Percentiles rank a stretch among this genome's conserved stretches.
Conservation (phyloP, 2,329 filamentous ascomycete species). For the Phoma herbarum region DNA sequence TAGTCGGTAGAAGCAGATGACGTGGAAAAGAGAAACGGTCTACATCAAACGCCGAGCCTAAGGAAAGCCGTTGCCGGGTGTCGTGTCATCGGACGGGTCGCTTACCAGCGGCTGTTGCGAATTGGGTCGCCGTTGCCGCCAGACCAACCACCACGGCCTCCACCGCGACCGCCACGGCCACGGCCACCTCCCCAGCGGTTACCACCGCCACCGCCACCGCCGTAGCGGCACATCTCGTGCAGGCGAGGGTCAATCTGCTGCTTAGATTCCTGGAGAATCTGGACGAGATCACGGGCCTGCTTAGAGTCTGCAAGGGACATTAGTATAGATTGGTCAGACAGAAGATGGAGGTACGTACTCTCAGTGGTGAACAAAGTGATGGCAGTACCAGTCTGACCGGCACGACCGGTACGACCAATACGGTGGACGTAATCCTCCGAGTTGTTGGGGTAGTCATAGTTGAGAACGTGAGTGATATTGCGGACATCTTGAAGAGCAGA, state of each 20-base stretch:
- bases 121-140: conserved; percentile 52
- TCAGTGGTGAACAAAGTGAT: conserved; percentile 99
- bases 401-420: conserved; percentile 74
- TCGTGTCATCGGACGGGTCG: conserved; percentile 11
- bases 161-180: conserved; percentile 67
- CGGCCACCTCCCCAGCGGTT: conserved; percentile 72
- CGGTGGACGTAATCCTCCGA: conserved; percentile 75
- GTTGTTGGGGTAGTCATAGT: conserved; percentile 99
- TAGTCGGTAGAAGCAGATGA: conserved; percentile 27
- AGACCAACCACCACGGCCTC: conserved; percentile 53
- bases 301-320: conserved; percentile 57
- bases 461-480: conserved; percentile 99
- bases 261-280: conserved; percentile 93
- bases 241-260: conserved; percentile 97
- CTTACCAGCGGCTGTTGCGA: conserved; percentile 54
- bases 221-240: conserved; percentile 93
- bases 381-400: conserved; percentile 90
- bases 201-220: conserved; percentile 81
- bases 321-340: conserved; percentile 31
- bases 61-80: conserved; percentile 17
- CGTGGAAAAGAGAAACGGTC: conserved; percentile 33
- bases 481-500: conserved; percentile 90
- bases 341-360: conserved; percentile 72
- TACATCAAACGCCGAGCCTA: conserved; percentile 38
- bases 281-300: conserved; percentile 91